Conservation (phyloP, 2,329 filamentous ascomycete species). For the Aureobasidium sp. region DNA sequence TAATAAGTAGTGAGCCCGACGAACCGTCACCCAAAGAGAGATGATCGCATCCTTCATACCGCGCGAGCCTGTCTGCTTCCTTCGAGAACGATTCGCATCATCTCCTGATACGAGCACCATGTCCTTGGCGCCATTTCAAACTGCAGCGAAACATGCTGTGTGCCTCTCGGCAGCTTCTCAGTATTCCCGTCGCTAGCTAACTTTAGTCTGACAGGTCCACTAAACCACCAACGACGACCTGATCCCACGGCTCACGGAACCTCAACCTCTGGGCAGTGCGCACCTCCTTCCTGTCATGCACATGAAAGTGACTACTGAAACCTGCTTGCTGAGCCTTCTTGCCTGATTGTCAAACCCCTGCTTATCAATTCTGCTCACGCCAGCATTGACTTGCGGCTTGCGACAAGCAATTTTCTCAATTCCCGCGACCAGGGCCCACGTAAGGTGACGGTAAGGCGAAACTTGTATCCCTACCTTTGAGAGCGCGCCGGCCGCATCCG, state of each 20-base stretch:
- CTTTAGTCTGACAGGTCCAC: constrained; percentile 8
- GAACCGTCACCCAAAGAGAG: background rate
- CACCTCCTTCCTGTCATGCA: background rate
- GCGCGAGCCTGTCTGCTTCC: background rate
- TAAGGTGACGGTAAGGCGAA: background rate
- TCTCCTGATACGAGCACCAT: background rate
- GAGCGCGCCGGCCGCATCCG: background rate
- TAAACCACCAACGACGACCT: background rate
- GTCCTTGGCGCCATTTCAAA: background rate
- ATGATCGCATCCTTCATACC: background rate
- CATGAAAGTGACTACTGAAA: background rate
- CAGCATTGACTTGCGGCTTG: background rate
- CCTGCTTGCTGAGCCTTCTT: background rate
- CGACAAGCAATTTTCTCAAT: background rate
- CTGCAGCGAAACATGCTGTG: background rate
- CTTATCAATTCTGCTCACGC: background rate
- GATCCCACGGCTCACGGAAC: background rate
- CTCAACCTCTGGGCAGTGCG: background rate
- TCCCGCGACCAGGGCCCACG: background rate
- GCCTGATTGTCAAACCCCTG: background rate
- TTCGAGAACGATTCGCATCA: constrained; percentile 3
- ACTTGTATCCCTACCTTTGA: background rate
- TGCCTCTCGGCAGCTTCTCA: background rate
- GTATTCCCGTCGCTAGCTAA: background rate
- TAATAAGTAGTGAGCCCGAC: background rate